phyloP scores from a whole-genome alignment of 2,329 filamentous ascomycete species.

The Alternaria gansuensis region DNA sequence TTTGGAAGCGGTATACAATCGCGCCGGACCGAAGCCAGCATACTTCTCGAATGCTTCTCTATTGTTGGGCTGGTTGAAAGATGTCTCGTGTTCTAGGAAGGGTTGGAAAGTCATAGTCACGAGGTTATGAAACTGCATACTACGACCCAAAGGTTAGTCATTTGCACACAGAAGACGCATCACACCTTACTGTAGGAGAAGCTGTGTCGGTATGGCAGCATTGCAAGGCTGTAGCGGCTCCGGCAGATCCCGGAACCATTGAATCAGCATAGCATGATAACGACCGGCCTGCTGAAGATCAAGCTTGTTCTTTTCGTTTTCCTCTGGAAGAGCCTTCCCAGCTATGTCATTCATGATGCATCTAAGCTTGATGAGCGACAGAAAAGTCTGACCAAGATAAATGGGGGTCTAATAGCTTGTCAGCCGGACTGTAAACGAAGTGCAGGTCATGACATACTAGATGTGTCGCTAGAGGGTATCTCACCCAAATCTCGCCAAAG shows the following conservation, averaged over 20 bases:
- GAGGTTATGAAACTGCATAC: conserved; percentile 19
- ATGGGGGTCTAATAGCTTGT: conserved; percentile 7
- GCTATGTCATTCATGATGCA: conserved; percentile 17
- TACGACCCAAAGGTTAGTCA: conserved; percentile 5
- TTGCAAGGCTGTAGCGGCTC: conserved; percentile 8
- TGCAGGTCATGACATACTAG: not conserved
- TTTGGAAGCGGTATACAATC: conserved; percentile 3
- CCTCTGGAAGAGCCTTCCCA: conserved; percentile 6
- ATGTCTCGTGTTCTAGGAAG: conserved; percentile 3
- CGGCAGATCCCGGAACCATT: conserved; percentile 14
- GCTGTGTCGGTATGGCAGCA: conserved; percentile 13
- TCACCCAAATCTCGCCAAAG: conserved; percentile 17
- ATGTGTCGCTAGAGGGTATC: conserved; percentile 7
- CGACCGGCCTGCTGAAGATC: conserved; percentile 6
- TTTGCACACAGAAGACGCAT: not conserved
- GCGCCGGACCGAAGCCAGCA: not conserved
- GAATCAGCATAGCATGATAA: conserved; percentile 5
- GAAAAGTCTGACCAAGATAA: conserved; percentile 10
- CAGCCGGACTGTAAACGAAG: not conserved
- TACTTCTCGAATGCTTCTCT: not conserved
- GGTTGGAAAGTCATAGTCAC: conserved; percentile 15
- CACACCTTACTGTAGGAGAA: conserved; percentile 17
- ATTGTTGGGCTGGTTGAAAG: not conserved
- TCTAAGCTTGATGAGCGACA: conserved; percentile 11
- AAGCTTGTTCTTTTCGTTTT: conserved; percentile 1